Percentiles rank a stretch among this genome's conserved stretches.
Conservation (phyloP, 192 early-diverging fungal genomes). For the Linderina pennispora region DNA sequence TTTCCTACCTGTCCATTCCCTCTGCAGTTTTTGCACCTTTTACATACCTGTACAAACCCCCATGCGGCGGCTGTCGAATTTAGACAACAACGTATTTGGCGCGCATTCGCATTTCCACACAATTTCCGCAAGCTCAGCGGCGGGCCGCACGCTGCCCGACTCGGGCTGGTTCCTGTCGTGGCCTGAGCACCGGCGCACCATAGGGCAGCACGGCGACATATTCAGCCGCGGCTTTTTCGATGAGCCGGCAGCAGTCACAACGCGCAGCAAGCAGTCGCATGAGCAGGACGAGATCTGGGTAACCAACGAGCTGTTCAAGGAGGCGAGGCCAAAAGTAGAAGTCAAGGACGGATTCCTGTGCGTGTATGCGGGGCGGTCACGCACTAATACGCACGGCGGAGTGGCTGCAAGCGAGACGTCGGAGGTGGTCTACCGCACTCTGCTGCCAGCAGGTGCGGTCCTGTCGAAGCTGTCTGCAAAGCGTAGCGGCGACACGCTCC, state of each 20-base stretch:
- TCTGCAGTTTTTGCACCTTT: too few species aligned
- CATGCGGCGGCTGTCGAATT: constrained; percentile 30
- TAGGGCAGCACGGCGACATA: constrained; percentile 6
- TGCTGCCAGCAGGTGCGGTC: constrained; percentile 11
- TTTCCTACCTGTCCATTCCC: too few species aligned
- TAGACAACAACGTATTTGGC: constrained; percentile 28
- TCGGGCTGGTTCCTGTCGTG: constrained; percentile 9
- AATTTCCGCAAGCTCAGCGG: constrained; percentile 15
- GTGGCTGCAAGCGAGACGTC: constrained; percentile 1
- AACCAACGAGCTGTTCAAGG: constrained; percentile 16
- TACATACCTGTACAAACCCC: constrained; percentile 2
- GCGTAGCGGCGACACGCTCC: constrained; percentile 14
- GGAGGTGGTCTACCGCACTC: constrained; percentile 22
- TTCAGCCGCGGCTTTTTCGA: constrained; percentile 11
- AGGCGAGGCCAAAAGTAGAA: constrained; percentile 13
- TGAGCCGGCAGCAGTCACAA: too few species aligned
- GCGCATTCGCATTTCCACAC: constrained; percentile 25
- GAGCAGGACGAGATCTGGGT: too few species aligned
- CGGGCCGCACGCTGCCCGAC: constrained; percentile 14
- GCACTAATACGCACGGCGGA: background rate
- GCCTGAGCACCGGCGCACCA: constrained; percentile 2
- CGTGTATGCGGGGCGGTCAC: constrained; percentile 9
- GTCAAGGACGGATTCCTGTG: constrained; percentile 12
- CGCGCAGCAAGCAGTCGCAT: too few species aligned
- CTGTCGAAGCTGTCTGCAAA: constrained; percentile 13